Conservation (phyloP, 2,329 filamentous ascomycete genomes). For the Fusarium bactridioides region DNA sequence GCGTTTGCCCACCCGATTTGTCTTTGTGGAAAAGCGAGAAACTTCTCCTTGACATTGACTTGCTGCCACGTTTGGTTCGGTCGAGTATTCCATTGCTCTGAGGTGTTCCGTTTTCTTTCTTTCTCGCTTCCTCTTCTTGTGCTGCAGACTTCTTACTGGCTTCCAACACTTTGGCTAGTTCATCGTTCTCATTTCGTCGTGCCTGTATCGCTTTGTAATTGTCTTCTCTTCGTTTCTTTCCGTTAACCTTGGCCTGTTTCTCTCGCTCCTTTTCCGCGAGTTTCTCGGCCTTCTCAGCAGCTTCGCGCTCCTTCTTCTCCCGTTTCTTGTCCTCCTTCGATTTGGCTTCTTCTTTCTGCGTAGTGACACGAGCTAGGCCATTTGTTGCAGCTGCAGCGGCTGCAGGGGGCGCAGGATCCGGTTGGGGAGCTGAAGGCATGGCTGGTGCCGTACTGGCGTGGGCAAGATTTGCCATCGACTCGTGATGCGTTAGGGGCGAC, state of each 20-base stretch:
- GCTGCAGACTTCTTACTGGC: conserved; percentile 70
- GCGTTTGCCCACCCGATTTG: conserved; percentile 45
- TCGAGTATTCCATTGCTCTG: conserved; percentile 61
- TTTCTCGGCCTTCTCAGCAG: conserved; percentile 64
- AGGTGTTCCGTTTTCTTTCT: conserved; percentile 50
- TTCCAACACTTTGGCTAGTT: conserved; percentile 70
- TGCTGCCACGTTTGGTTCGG: conserved; percentile 75
- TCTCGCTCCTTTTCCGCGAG: conserved; percentile 53
- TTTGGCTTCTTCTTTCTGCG: conserved; percentile 45
- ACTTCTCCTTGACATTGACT: conserved; percentile 80
- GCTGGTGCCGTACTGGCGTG: conserved; percentile 72
- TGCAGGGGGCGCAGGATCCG: conserved; percentile 27
- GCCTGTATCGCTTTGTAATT: conserved; percentile 62
- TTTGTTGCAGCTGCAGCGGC: conserved; percentile 25
- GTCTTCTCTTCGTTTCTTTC: conserved; percentile 56
- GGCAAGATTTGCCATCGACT: conserved; percentile 66
- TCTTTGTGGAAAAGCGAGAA: conserved; percentile 71
- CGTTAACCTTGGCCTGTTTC: conserved; percentile 55
- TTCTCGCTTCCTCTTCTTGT: conserved; percentile 57
- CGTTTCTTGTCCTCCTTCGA: conserved; percentile 69
- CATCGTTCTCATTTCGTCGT: conserved; percentile 65
- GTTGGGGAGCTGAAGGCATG: conserved; percentile 29
- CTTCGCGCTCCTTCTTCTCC: conserved; percentile 73
- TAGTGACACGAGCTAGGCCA: conserved; percentile 33
- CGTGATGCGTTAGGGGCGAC: conserved; percentile 56